These are phyloP conservation scores for Wickerhamomyces tratensis DNA, from an alignment of 805 yeast species.

Conservation along the genomic window DNA sequence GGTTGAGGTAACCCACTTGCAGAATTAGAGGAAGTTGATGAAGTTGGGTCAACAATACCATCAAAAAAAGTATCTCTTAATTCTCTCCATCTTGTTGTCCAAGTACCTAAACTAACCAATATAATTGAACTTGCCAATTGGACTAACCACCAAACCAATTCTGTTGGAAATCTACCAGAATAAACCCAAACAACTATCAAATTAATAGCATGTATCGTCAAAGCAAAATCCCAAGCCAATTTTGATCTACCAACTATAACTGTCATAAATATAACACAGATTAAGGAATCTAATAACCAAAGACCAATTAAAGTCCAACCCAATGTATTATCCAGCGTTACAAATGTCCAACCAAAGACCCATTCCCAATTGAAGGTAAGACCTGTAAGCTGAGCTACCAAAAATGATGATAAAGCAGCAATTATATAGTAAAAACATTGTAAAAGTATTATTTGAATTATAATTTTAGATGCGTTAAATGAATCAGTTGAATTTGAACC, in stretches of 20 bases:
- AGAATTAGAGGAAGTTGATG: not conserved
- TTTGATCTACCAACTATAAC: constrained; percentile 87
- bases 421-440: constrained; percentile 73
- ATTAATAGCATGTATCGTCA: constrained; percentile 84
- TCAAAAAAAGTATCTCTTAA: constrained; percentile 84
- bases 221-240: constrained; percentile 91
- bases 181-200: constrained; percentile 58
- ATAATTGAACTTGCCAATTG: constrained; percentile 60
- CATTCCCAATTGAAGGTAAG: constrained; percentile 55
- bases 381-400: constrained; percentile 63
- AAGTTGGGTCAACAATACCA: constrained; percentile 50
- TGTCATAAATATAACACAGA: constrained; percentile 79
- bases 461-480: constrained; percentile 47
- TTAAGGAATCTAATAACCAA: constrained; percentile 78
- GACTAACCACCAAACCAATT: constrained; percentile 76
- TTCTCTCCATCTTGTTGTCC: constrained; percentile 89
- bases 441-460: constrained; percentile 65
- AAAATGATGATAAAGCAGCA: constrained; percentile 56
- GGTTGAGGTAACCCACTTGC: not conserved
- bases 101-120: constrained; percentile 76
- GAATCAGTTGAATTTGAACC: constrained; percentile 23
- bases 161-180: constrained; percentile 58
- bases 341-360: constrained; percentile 74
- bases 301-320: constrained; percentile 67
- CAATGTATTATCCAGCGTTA: constrained; percentile 65